These are phyloP conservation scores for Diphasiastrum complanatum DNA, from an alignment of 83 land plant species.

Conservation along the genomic window DNA sequence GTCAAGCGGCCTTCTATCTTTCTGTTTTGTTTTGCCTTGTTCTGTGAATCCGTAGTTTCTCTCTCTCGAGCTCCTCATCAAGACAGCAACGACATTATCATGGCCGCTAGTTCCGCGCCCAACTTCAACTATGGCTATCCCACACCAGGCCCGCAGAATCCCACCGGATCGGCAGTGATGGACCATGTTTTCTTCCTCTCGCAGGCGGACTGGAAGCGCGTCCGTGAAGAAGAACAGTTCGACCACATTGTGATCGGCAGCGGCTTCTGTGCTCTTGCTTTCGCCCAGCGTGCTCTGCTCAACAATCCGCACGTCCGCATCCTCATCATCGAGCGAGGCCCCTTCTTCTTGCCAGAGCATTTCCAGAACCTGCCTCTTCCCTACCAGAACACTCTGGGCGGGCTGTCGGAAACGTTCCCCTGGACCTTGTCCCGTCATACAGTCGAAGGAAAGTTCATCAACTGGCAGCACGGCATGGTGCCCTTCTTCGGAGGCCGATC, in stretches of 20 bases:
- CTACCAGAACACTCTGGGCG: not conserved
- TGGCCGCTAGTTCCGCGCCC: too few species aligned
- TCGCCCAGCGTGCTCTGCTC: not conserved
- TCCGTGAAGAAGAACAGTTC: not conserved
- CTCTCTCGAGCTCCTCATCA: too few species aligned
- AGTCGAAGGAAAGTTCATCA: not conserved
- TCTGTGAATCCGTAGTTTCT: too few species aligned
- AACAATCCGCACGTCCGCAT: not conserved
- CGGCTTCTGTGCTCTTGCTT: not conserved
- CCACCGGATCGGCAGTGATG: not conserved
- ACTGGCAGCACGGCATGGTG: not conserved
- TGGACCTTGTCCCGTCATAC: not conserved
- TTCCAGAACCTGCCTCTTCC: constrained; percentile 1
- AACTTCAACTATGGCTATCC: constrained; percentile 2
- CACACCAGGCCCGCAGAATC: not conserved
- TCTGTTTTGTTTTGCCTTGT: too few species aligned
- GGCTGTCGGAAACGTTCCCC: not conserved
- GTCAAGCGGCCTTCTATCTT: too few species aligned
- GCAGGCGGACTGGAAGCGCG: not conserved
- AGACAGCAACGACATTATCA: too few species aligned
- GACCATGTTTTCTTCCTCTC: not conserved
- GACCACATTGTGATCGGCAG: constrained; percentile 1
- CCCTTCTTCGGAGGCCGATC: constrained; percentile 8
- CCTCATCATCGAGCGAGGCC: constrained; percentile 3
- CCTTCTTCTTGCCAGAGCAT: constrained; percentile 1